phyloP scores from a whole-genome alignment of 495 filamentous ascomycete species.

The Hypoxylon fragiforme region DNA sequence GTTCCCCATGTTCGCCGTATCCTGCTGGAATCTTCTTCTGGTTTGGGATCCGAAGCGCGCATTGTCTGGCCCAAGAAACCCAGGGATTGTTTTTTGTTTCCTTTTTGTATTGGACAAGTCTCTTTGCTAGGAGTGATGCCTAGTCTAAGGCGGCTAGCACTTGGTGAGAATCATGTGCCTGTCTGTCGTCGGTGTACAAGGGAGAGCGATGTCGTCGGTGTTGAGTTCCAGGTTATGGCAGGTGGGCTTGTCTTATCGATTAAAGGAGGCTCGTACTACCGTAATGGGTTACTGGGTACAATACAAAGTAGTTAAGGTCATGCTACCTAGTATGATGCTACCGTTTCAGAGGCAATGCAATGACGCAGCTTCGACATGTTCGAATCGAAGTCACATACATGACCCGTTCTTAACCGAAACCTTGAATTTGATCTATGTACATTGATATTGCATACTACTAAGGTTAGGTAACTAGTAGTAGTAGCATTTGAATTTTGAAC shows the following conservation, averaged over 20 bases:
- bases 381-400: too few species aligned
- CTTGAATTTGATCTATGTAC: too few species aligned
- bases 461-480: too few species aligned
- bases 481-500: too few species aligned
- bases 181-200: neutral
- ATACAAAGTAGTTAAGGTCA: neutral
- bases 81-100: neutral
- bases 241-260: constrained; percentile 30
- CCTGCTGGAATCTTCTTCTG: constrained; percentile 37
- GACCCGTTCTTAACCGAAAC: too few species aligned
- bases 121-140: constrained; percentile 6
- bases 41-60: constrained; percentile 32
- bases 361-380: neutral
- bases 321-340: neutral
- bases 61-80: constrained; percentile 21
- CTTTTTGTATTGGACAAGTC: too few species aligned
- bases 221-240: constrained; percentile 13
- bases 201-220: neutral
- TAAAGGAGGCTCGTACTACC: too few species aligned
- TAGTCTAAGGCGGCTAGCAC: constrained; percentile 18
- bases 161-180: constrained; percentile 7
- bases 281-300: too few species aligned
- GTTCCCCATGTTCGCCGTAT: constrained; percentile 47
- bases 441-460: too few species aligned
- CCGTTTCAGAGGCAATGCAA: too few species aligned